A percentile compares a stretch with the other conserved stretches of the same genome.
These are phyloP conservation scores for Panaeolus cyanescens DNA, from an alignment of 768 basidiomycete species.

Conservation along the genomic window DNA sequence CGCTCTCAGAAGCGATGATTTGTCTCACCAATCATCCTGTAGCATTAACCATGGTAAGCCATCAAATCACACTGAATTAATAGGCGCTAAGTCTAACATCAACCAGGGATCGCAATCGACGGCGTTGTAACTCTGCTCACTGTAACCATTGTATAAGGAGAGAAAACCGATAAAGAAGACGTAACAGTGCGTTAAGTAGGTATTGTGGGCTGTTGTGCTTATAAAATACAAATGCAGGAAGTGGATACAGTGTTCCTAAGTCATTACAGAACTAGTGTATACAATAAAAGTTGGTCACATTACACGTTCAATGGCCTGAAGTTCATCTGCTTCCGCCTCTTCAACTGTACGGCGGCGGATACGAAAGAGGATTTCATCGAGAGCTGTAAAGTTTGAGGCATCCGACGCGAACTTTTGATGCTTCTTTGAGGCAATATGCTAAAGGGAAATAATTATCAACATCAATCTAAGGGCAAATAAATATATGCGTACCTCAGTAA, in stretches of 20 bases:
- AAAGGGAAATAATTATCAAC: slow-evolving; percentile 7
- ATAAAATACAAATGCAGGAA: not conserved
- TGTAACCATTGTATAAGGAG: slow-evolving; percentile 38
- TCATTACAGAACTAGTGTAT: not conserved
- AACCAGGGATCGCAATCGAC: slow-evolving; percentile 58
- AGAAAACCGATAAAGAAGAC: not conserved
- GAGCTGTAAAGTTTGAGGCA: slow-evolving; percentile 71
- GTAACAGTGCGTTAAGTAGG: not conserved
- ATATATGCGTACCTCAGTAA: slow-evolving; percentile 61
- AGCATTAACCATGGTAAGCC: slow-evolving; percentile 38
- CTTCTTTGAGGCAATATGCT: slow-evolving; percentile 75
- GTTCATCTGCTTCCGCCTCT: slow-evolving; percentile 31
- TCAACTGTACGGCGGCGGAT: slow-evolving; percentile 47
- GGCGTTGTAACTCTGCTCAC: slow-evolving; percentile 58
- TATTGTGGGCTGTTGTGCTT: not conserved
- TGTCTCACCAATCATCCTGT: not conserved
- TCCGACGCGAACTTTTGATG: slow-evolving; percentile 85
- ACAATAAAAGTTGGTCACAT: not conserved
- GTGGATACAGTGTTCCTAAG: not conserved
- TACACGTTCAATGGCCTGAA: slow-evolving; percentile 9
- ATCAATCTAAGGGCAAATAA: slow-evolving; percentile 5
- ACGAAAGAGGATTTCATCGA: slow-evolving; percentile 74
- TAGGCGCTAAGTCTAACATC: not conserved
- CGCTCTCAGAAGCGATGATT: not conserved
- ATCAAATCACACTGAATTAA: not conserved